Percentiles rank a stretch among this genome's conserved stretches.
These are phyloP conservation scores for Schrenkiella parvula DNA, from an alignment of 345 rosid species.

Conservation along the genomic window DNA sequence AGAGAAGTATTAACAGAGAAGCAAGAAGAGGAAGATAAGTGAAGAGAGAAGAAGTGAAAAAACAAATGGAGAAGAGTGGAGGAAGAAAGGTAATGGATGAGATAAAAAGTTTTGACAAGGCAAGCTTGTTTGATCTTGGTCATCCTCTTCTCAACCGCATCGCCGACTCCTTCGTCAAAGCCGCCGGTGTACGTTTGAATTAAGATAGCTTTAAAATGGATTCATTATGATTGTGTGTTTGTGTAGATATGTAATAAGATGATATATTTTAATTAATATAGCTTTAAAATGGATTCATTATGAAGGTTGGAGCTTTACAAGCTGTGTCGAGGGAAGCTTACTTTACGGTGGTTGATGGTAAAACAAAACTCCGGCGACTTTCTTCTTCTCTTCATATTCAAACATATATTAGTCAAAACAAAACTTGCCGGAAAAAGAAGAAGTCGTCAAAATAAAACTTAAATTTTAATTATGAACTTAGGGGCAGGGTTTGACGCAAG, in stretches of 20 bases:
- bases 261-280: neutral
- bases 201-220: neutral
- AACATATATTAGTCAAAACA: neutral
- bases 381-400: neutral
- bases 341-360: constrained; percentile 61
- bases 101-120: constrained; percentile 52
- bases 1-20: neutral
- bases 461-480: neutral
- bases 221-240: neutral
- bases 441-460: neutral
- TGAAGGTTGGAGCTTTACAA: constrained; percentile 84
- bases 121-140: constrained; percentile 70
- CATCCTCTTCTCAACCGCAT: constrained; percentile 94
- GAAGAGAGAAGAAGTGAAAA: neutral
- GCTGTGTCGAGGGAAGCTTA: constrained; percentile 79
- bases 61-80: constrained; percentile 26
- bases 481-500: constrained; percentile 57
- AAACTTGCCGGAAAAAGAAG: no score
- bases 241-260: neutral
- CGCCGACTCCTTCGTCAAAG: constrained; percentile 83
- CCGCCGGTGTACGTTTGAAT: constrained; percentile 65
- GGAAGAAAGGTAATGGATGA: constrained; percentile 47
- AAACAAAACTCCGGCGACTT: neutral
- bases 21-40: neutral
- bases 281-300: neutral